A percentile compares a stretch with the other conserved stretches of the same genome.
These are phyloP conservation scores for Rubia tinctorum DNA, from an alignment of 305 asterid genomes.

Conservation along the genomic window DNA sequence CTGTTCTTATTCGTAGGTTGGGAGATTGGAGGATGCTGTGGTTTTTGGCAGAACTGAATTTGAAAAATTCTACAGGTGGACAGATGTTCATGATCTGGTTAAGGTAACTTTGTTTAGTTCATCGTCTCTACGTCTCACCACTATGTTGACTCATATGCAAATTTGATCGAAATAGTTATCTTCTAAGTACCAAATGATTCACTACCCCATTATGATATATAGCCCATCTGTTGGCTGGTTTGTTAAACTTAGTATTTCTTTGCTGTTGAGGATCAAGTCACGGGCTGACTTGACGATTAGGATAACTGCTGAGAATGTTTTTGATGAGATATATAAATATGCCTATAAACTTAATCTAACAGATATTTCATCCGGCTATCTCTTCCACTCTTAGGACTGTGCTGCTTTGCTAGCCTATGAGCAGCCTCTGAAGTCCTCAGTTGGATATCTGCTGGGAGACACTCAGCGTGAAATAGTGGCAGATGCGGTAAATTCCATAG, in stretches of 20 bases:
- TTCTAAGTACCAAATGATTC: no score
- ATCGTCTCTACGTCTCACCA: background rate
- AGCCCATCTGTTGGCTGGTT: background rate
- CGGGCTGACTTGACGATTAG: background rate
- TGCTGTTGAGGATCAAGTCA: no score
- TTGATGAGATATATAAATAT: background rate
- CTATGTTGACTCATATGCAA: background rate
- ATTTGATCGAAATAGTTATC: no score
- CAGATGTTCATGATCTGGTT: constrained; percentile 57
- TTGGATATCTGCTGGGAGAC: constrained; percentile 80
- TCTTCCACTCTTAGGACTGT: constrained; percentile 54
- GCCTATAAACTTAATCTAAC: background rate
- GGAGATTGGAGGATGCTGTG: constrained; percentile 70
- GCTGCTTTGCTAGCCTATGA: constrained; percentile 86
- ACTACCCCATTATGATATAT: background rate
- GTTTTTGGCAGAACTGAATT: constrained; percentile 64
- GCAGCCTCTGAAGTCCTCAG: constrained; percentile 58
- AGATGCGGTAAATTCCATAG: constrained; percentile 75
- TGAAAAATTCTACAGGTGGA: constrained; percentile 49
- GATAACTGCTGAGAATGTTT: background rate
- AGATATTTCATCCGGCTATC: background rate
- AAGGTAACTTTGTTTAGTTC: constrained; percentile 40
- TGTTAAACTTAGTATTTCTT: background rate
- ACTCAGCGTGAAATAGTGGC: constrained; percentile 87
- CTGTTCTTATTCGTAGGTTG: constrained; percentile 39